Conservation (phyloP, 306 rosid species). For the Begonia peltatifolia region DNA sequence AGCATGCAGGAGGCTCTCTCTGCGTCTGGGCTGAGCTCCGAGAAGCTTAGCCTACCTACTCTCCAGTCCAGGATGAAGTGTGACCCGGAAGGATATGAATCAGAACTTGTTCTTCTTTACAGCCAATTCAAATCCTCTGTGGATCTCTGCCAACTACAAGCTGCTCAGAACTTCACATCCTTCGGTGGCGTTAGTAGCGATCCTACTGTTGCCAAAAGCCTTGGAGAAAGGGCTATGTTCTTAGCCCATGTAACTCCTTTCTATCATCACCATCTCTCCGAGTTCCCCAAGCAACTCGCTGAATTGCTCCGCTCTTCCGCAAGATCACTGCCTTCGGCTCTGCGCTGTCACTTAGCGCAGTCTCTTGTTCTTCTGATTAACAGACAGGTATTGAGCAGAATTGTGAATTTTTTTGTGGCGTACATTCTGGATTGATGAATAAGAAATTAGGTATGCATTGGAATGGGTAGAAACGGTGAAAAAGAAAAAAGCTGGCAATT, state of each 20-base stretch:
- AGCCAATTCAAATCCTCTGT: constrained; percentile 57
- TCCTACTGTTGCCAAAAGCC: constrained; percentile 60
- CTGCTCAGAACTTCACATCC: constrained; percentile 49
- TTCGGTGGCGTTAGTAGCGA: constrained; percentile 49
- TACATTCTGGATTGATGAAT: background rate
- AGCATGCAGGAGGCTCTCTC: background rate
- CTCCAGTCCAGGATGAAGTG: constrained; percentile 84
- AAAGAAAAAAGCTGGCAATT: too few relatives aligned
- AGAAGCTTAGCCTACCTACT: constrained; percentile 42
- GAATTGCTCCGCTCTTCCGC: constrained; percentile 46
- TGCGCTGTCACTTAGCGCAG: constrained; percentile 32
- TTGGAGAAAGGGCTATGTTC: constrained; percentile 52
- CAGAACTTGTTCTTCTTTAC: constrained; percentile 46
- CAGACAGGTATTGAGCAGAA: constrained; percentile 23
- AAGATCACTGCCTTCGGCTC: constrained; percentile 36
- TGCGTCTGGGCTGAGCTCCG: constrained; percentile 11
- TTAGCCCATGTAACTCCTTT: constrained; percentile 62
- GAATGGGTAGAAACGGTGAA: too few relatives aligned
- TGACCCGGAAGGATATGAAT: constrained; percentile 71
- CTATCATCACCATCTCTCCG: constrained; percentile 38
- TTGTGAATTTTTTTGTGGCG: background rate
- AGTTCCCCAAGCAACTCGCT: constrained; percentile 46
- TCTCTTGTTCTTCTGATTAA: constrained; percentile 61
- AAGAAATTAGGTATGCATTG: too few relatives aligned
- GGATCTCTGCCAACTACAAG: constrained; percentile 62